Evolutionary conservation across 192 early-diverging fungal species (phyloP).

Genomic region (Spinellus fusiger): DNA sequence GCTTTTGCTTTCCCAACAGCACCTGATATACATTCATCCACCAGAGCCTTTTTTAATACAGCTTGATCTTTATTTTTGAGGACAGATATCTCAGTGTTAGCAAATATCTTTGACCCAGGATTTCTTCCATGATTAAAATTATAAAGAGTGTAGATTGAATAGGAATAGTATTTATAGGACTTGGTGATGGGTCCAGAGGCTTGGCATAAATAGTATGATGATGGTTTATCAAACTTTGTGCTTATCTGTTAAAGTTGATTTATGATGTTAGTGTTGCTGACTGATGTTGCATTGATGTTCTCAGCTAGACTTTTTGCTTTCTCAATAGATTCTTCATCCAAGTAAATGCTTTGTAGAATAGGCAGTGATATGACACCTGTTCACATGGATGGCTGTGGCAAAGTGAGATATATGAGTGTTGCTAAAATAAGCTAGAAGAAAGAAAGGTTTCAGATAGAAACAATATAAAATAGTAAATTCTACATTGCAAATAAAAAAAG

Average conservation of each 20-base stretch:
- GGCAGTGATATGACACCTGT: too few species aligned
- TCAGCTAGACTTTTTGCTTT: conserved; percentile 7
- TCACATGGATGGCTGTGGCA: too few species aligned
- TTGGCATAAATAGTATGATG: not conserved
- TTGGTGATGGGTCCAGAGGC: not conserved
- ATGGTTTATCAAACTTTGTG: conserved; percentile 4
- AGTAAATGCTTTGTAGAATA: conserved; percentile 11
- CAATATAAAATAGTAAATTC: too few species aligned
- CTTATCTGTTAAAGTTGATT: not conserved
- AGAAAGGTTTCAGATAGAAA: too few species aligned
- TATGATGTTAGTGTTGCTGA: not conserved
- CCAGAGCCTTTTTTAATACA: not conserved
- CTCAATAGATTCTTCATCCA: conserved; percentile 6
- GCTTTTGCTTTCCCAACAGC: not conserved
- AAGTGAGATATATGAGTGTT: too few species aligned
- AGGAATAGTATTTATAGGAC: too few species aligned
- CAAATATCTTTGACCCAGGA: too few species aligned
- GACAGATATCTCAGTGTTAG: too few species aligned
- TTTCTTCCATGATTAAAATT: too few species aligned
- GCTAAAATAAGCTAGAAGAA: too few species aligned
- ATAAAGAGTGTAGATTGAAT: too few species aligned
- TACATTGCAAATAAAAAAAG: too few species aligned
- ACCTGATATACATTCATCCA: not conserved
- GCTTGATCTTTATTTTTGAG: not conserved
- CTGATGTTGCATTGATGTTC: not conserved